These are phyloP conservation scores for Neonectria faginata DNA, from an alignment of 2,329 filamentous ascomycete genomes.

Conservation along the genomic window DNA sequence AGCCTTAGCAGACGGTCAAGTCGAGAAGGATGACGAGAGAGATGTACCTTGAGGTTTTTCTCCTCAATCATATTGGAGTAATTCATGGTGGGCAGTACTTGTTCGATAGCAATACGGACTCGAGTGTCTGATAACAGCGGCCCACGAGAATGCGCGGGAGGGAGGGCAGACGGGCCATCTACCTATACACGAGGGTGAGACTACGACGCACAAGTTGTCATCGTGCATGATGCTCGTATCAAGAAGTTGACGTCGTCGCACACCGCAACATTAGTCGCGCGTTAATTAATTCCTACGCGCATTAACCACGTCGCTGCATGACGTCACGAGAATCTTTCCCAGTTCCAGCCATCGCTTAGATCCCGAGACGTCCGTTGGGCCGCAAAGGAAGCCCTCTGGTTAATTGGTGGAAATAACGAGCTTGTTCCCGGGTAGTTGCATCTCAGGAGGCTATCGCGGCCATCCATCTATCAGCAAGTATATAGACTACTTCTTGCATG, in stretches of 20 bases:
- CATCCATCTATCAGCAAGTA: too few species aligned
- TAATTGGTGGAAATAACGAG: background rate
- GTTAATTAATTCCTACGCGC: conserved; percentile 4
- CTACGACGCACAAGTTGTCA: background rate
- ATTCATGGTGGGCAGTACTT: conserved; percentile 31
- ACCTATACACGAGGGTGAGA: background rate
- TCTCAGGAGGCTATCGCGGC: background rate
- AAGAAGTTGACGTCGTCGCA: background rate
- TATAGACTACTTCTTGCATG: too few species aligned
- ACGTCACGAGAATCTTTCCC: conserved; percentile 12
- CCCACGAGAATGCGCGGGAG: background rate
- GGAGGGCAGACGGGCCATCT: background rate
- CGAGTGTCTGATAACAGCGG: background rate
- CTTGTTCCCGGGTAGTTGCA: background rate
- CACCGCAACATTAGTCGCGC: conserved; percentile 13
- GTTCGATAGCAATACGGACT: too few species aligned
- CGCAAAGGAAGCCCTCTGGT: background rate
- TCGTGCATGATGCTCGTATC: background rate
- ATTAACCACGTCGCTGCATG: conserved; percentile 2
- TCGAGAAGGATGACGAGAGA: background rate
- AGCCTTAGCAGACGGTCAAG: conserved; percentile 9
- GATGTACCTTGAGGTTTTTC: conserved; percentile 41
- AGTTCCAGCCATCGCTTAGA: background rate
- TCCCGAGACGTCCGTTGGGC: background rate
- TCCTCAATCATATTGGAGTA: conserved; percentile 44